Evolutionary conservation across 106 monocot species (phyloP).

Genomic region (Allium sativum): DNA sequence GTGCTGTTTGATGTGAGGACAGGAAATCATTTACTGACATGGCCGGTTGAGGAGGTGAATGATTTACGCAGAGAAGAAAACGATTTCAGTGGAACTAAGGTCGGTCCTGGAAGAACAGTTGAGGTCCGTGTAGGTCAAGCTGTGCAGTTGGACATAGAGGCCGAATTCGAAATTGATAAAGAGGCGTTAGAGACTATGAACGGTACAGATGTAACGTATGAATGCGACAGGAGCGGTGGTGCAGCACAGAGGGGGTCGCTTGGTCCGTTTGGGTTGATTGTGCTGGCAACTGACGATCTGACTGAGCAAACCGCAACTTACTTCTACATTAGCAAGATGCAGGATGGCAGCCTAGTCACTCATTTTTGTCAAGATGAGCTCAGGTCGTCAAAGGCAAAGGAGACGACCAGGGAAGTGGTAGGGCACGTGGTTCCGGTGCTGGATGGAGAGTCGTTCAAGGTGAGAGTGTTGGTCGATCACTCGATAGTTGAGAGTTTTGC

Average conservation of each 20-base stretch:
- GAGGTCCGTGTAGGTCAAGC: conserved; percentile 19
- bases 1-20: conserved; percentile 48
- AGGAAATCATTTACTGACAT: conserved; percentile 35
- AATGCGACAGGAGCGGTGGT: conserved; percentile 45
- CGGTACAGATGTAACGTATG: conserved; percentile 37
- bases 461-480: conserved; percentile 63
- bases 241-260: conserved; percentile 27
- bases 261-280: conserved; percentile 59
- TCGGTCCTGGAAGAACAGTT: conserved; percentile 28
- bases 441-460: conserved; percentile 42
- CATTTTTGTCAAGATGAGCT: conserved; percentile 67
- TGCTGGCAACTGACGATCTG: conserved; percentile 30
- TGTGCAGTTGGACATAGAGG: conserved; percentile 66
- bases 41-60: conserved; percentile 68
- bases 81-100: conserved; percentile 16
- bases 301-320: conserved; percentile 56
- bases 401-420: conserved; percentile 46
- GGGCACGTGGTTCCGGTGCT: conserved; percentile 68
- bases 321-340: conserved; percentile 31
- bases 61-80: conserved; percentile 12
- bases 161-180: conserved; percentile 32
- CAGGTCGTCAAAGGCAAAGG: conserved; percentile 69
- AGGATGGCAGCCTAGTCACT: conserved; percentile 24
- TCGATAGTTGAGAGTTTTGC: conserved; percentile 84
- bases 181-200: conserved; percentile 5